Base-by-base conservation (phyloP, 1,284 basidiomycete genomes). In the Ganoderma sinense region DNA sequence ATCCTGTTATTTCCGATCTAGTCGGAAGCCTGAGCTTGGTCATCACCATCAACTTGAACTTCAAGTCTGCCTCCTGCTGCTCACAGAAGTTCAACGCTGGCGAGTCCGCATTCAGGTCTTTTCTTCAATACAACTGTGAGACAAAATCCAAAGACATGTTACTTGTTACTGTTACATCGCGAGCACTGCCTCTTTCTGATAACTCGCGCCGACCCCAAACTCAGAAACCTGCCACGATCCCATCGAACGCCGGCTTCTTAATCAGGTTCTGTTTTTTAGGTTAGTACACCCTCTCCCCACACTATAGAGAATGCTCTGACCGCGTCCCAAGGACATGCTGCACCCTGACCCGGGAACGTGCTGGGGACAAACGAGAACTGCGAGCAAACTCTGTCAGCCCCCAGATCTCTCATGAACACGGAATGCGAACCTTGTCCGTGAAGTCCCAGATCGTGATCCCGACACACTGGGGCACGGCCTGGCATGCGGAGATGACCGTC, bases 381-480 rank as follows among this genome's bases (percentile, higher is more conserved):
- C 75, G 78, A 11, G 78, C 78, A 67, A 76, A 78, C 72, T 82
- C 39, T 20, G 10, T 31, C 45, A n/a, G 36, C 16, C 4, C n/a
- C n/a, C n/a, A n/a, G n/a, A n/a, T n/a, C n/a, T n/a, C n/a, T 7
- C 18, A 4, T 20, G 18, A 45, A 13, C 36, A 55, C 40, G 48
- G 11, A 53, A 53, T 45, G 53, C 61, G 40, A n/a, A 71, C 75
- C 72, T 76, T 85, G 76, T 87, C 85, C 7, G 84, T 86, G 73
- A 76, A 86, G 75, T 86, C 86, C 86, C 86, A 88, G 40, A 86
- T 73, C 0, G 86, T 87, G 62, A 86, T 78, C 45, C 86, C 86
- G 59, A 87, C 78, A 71, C 86, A 88, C 20, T 76, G 75, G 14
- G 73, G 43, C 18, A 86, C 83, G 20, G 79, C 79, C 67, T 80